Percentiles rank a stretch among this genome's conserved stretches.
Conservation (phyloP, 345 rosid species). For the Eucalyptus cladocalyx region DNA sequence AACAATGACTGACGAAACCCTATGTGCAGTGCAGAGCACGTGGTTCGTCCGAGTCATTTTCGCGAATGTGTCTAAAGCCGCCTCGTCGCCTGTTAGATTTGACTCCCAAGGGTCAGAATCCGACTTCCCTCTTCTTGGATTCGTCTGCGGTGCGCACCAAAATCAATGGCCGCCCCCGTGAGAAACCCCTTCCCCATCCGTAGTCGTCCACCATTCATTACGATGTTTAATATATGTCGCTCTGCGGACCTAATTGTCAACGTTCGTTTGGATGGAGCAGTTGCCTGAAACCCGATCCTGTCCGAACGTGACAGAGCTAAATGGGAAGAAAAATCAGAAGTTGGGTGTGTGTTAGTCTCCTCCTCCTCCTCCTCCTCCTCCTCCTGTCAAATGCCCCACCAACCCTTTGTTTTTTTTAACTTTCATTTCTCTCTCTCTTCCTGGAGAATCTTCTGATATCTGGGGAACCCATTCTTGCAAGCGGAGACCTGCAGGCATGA, state of each 20-base stretch:
- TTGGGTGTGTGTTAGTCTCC: background rate
- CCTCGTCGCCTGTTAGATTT: background rate
- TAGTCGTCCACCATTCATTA: background rate
- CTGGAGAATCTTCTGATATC: slow-evolving; percentile 54
- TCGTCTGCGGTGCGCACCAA: background rate
- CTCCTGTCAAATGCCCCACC: background rate
- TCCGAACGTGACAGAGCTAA: slow-evolving; percentile 1
- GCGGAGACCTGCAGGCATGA: slow-evolving; percentile 64
- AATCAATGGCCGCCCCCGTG: background rate
- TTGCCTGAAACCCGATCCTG: slow-evolving; percentile 29
- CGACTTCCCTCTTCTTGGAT: background rate
- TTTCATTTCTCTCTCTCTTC: slow-evolving; percentile 42
- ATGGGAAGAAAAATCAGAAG: background rate
- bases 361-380: background rate
- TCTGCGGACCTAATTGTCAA: background rate
- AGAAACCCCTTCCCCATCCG: background rate
- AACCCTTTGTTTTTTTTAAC: background rate
- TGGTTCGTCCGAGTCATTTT: background rate
- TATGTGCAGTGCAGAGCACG: background rate
- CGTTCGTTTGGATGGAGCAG: background rate
- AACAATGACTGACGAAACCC: background rate
- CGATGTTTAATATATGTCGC: background rate
- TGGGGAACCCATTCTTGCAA: slow-evolving; percentile 67
- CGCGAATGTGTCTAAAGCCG: too few relatives aligned
- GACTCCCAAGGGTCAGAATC: background rate